Evolutionary conservation across 805 yeast species (phyloP).

Genomic region (Lachancea nothofagi): DNA sequence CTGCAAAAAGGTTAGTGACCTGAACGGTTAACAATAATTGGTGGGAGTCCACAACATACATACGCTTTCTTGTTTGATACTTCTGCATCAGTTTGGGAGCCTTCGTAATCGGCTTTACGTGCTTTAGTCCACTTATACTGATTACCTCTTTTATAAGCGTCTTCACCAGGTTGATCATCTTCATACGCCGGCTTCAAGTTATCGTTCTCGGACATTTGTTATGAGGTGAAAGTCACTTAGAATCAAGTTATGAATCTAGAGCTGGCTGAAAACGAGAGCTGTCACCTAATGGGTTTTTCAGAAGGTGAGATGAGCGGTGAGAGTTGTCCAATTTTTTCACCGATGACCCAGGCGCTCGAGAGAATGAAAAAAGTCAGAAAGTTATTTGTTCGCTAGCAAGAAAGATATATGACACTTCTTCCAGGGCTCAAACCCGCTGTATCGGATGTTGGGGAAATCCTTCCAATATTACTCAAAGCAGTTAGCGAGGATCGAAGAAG

Average conservation of each 20-base stretch:
- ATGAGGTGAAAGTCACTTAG: too few species aligned
- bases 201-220: slow-evolving; percentile 11
- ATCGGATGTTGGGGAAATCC: too few species aligned
- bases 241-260: too few species aligned
- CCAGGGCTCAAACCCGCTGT: too few species aligned
- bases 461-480: too few species aligned
- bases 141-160: slow-evolving; percentile 39
- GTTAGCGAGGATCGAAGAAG: too few species aligned
- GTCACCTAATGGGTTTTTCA: neutral
- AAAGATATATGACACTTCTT: too few species aligned
- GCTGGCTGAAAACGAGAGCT: too few species aligned
- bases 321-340: slow-evolving; percentile 1
- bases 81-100: slow-evolving; percentile 14
- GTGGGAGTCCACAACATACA: slow-evolving; percentile 14
- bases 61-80: slow-evolving; percentile 22
- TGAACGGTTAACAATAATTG: too few species aligned
- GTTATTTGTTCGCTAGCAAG: too few species aligned
- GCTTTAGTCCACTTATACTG: slow-evolving; percentile 33
- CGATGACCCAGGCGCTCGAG: too few species aligned
- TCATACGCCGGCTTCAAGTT: slow-evolving; percentile 26
- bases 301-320: neutral
- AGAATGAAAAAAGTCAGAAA: too few species aligned
- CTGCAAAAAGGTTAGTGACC: slow-evolving; percentile 5
- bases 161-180: slow-evolving; percentile 37
- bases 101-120: slow-evolving; percentile 26